Evolutionary conservation across 2,329 filamentous ascomycete species (phyloP).

Genomic region (Fusarium globosum): DNA sequence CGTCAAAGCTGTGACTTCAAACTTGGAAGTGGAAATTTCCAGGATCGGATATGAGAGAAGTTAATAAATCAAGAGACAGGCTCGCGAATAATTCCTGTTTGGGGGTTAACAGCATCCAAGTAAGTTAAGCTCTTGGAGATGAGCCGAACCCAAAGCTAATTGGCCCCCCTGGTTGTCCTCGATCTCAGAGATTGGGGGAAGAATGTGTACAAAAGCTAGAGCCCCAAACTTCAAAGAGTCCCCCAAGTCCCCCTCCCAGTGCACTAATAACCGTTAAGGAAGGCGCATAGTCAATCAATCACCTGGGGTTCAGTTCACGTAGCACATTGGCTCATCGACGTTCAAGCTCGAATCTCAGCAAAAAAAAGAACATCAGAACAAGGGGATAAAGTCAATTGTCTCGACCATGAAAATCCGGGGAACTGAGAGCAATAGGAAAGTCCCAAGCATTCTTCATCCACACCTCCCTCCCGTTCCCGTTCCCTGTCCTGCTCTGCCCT

Average conservation of each 20-base stretch:
- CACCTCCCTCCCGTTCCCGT: constrained; percentile 15
- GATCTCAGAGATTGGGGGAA: constrained; percentile 29
- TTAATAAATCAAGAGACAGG: neutral
- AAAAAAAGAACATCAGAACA: constrained; percentile 1
- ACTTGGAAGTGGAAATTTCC: neutral
- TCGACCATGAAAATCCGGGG: constrained; percentile 37
- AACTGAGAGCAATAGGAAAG: constrained; percentile 31
- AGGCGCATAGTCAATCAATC: constrained; percentile 28
- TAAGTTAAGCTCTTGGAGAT: neutral
- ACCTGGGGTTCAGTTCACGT: constrained; percentile 21
- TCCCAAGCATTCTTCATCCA: constrained; percentile 12
- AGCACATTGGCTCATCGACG: constrained; percentile 1
- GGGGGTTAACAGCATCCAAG: neutral
- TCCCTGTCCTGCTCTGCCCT: neutral
- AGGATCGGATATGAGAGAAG: neutral
- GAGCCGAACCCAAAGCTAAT: neutral
- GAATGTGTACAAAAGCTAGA: neutral
- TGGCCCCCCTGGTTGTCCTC: constrained; percentile 1
- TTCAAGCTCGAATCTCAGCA: constrained; percentile 10
- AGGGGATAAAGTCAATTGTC: constrained; percentile 24
- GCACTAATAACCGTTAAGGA: constrained; percentile 27
- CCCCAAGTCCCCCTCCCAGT: neutral
- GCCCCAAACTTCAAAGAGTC: constrained; percentile 24
- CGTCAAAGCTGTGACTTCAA: neutral
- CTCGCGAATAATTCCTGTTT: neutral